These are phyloP conservation scores for Picea glauca DNA, from an alignment of 75 land plant species.

Conservation along the genomic window DNA sequence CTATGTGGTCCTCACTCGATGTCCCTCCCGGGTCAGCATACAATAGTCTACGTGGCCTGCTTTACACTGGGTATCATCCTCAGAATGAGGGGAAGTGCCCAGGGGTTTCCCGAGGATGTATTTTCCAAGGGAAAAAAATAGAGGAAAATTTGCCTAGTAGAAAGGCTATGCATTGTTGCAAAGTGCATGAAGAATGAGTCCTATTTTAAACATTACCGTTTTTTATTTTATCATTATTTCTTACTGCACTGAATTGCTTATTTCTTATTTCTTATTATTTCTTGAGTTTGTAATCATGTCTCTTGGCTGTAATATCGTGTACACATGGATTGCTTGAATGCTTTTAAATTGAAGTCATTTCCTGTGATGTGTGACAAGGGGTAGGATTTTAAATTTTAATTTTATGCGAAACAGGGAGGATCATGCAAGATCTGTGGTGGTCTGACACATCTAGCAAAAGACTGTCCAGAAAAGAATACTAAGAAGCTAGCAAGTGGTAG, in stretches of 20 bases:
- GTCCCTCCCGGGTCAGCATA: no score
- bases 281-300: neutral
- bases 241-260: neutral
- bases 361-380: neutral
- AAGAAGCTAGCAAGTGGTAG: slow-evolving; percentile 12
- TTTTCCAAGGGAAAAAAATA: no score
- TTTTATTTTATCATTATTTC: neutral
- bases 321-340: neutral
- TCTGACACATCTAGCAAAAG: slow-evolving; percentile 84
- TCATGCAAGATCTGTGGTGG: slow-evolving; percentile 86
- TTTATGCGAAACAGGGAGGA: slow-evolving; percentile 63
- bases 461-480: slow-evolving; percentile 73
- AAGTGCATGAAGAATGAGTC: neutral
- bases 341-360: neutral
- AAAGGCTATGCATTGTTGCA: neutral
- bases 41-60: no score
- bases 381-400: neutral
- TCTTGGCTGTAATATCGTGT: neutral
- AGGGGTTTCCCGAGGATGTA: no score
- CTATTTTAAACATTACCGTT: neutral
- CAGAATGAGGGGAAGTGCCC: no score
- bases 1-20: no score
- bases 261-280: neutral
- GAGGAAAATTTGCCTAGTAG: neutral
- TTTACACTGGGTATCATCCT: no score